Conservation (phyloP, 2,329 filamentous ascomycete species). For the Shiraia sp. region DNA sequence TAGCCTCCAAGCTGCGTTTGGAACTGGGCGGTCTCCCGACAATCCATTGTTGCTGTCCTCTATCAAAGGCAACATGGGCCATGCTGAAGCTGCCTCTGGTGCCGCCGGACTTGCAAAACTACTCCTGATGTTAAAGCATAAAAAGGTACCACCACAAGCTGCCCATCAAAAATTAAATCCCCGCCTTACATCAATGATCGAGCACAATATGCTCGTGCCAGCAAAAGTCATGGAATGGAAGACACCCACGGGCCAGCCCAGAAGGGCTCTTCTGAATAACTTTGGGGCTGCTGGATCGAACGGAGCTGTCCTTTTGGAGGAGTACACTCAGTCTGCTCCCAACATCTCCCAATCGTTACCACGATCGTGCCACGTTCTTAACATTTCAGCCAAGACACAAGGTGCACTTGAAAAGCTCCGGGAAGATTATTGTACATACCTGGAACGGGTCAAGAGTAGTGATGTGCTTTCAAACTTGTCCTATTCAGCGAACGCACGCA, state of each 20-base stretch:
- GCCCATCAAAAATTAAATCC: constrained; percentile 24
- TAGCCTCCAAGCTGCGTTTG: constrained; percentile 16
- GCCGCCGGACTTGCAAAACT: constrained; percentile 35
- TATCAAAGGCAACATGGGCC: constrained; percentile 39
- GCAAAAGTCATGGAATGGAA: constrained; percentile 11
- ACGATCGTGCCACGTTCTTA: constrained; percentile 9
- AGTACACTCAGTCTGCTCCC: constrained; percentile 9
- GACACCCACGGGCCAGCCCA: constrained; percentile 31
- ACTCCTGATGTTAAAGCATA: constrained; percentile 31
- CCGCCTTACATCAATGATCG: constrained; percentile 60
- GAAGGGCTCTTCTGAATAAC: constrained; percentile 35
- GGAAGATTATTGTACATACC: constrained; percentile 17
- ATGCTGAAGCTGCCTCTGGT: constrained; percentile 39
- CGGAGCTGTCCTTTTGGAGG: constrained; percentile 29
- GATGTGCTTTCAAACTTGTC: no score
- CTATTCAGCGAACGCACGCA: no score
- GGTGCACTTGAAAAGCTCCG: constrained; percentile 29
- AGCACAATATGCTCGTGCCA: constrained; percentile 51
- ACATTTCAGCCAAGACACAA: constrained; percentile 2
- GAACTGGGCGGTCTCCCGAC: not conserved
- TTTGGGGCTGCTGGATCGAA: constrained; percentile 45
- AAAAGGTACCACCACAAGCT: constrained; percentile 20
- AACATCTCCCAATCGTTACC: no score
- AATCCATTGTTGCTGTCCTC: constrained; percentile 27
- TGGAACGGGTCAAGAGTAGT: constrained; percentile 13